phyloP scores from a whole-genome alignment of 1,284 basidiomycete genomes.

The Athelia sp. region DNA sequence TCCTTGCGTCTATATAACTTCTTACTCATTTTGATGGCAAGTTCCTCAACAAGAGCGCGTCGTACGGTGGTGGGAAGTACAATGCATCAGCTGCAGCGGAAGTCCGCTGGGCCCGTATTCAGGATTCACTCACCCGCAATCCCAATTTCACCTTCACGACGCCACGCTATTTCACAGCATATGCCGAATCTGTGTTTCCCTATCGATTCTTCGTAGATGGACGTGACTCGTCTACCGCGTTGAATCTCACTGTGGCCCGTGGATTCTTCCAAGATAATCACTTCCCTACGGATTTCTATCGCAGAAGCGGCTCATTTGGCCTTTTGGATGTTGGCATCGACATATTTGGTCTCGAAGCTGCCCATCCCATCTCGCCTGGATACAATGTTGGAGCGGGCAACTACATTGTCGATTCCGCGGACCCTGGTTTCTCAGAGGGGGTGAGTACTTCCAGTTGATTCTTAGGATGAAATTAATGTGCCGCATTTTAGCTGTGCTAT shows the following conservation, averaged over 20 bases:
- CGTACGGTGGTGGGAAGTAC: not conserved
- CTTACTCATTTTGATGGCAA: not conserved
- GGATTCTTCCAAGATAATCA: not conserved
- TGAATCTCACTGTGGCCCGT: not conserved
- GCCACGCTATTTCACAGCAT: slow-evolving; percentile 14
- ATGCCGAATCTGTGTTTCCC: slow-evolving; percentile 19
- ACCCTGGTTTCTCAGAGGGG: not conserved
- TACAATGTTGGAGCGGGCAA: not conserved
- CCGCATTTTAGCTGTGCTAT: not conserved
- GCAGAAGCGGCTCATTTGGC: not conserved
- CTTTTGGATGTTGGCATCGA: not conserved
- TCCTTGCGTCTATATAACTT: too few species aligned
- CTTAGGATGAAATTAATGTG: not conserved
- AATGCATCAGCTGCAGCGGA: slow-evolving; percentile 8
- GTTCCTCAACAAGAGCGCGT: not conserved
- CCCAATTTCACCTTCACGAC: slow-evolving; percentile 18
- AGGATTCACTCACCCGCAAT: slow-evolving; percentile 21
- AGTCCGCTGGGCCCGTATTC: slow-evolving; percentile 12
- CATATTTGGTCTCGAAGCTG: not conserved
- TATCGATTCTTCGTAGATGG: slow-evolving; percentile 19
- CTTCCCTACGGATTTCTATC: not conserved
- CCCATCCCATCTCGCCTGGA: not conserved
- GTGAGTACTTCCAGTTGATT: not conserved
- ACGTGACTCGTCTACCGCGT: not conserved
- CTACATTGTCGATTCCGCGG: not conserved